Conservation (phyloP, 805 yeast genomes). For the Suhomyces emberorum region DNA sequence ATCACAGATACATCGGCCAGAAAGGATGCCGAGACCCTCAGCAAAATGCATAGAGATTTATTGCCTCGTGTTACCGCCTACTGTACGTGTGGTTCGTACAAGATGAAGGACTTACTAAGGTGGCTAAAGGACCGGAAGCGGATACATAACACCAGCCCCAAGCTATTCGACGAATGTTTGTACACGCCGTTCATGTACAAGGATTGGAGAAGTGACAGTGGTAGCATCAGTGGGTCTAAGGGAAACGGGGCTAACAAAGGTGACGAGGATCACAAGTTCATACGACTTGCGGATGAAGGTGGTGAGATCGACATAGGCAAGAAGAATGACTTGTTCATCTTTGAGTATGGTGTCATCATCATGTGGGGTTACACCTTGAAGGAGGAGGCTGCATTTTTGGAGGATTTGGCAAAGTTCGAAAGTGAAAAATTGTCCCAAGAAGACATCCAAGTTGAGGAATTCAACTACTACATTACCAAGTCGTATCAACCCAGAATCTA, state of each 20-base stretch:
- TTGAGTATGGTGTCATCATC: constrained; percentile 96
- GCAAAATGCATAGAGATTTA: constrained; percentile 78
- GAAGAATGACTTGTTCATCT: constrained; percentile 77
- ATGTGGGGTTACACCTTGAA: constrained; percentile 90
- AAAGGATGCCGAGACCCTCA: constrained; percentile 88
- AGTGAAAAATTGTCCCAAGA: constrained; percentile 87
- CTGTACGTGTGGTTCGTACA: constrained; percentile 91
- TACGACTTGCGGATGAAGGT: constrained; percentile 87
- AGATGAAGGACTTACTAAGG: constrained; percentile 79
- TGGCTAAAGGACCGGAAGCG: constrained; percentile 81
- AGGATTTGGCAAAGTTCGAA: constrained; percentile 86
- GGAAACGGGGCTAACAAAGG: constrained; percentile 7
- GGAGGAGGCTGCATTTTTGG: constrained; percentile 79
- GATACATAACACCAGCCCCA: constrained; percentile 75
- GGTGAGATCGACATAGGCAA: constrained; percentile 89
- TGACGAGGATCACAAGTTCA: constrained; percentile 33
- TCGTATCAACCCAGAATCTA: constrained; percentile 94
- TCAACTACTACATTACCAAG: constrained; percentile 90
- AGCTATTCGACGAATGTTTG: constrained; percentile 88
- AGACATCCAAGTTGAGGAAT: constrained; percentile 92
- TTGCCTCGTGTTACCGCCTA: constrained; percentile 94
- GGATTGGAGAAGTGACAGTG: constrained; percentile 63
- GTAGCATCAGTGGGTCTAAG: constrained; percentile 18
- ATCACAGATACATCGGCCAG: constrained; percentile 88
- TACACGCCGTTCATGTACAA: constrained; percentile 86